phyloP scores from a whole-genome alignment of 2,329 filamentous ascomycete species.

The Aspergillus ochraceoroseus region DNA sequence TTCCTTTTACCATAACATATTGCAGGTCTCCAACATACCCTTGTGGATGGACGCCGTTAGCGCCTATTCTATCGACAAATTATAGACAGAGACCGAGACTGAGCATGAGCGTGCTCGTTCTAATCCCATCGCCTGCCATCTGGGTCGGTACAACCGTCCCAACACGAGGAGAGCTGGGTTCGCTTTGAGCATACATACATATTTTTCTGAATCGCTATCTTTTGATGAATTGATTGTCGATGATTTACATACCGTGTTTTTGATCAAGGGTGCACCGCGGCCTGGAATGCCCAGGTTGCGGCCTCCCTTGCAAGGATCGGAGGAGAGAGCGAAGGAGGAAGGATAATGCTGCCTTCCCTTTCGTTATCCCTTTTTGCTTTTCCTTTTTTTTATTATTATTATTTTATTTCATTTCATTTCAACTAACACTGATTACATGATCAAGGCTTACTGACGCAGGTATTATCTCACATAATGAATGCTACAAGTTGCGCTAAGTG shows the following conservation, averaged over 20 bases:
- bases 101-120: constrained; percentile 38
- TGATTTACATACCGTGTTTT: constrained; percentile 5
- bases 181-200: constrained; percentile 44
- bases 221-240: constrained; percentile 1
- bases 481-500: too few relatives aligned
- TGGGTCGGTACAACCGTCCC: constrained; percentile 18
- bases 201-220: too few relatives aligned
- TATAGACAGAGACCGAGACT: constrained; percentile 42
- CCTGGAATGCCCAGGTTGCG: too few relatives aligned
- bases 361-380: too few relatives aligned
- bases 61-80: constrained; percentile 40
- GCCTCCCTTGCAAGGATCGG: too few relatives aligned
- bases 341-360: neutral
- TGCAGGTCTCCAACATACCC: constrained; percentile 46
- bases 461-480: too few relatives aligned
- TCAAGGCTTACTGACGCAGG: too few relatives aligned
- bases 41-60: constrained; percentile 36
- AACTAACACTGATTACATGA: too few relatives aligned
- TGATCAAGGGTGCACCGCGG: neutral
- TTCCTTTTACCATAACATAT: constrained; percentile 28
- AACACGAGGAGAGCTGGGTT: constrained; percentile 38
- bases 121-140: constrained; percentile 40
- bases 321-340: constrained; percentile 2
- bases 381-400: neutral
- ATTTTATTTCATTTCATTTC: too few relatives aligned